Evolutionary conservation across 2,329 filamentous ascomycete genomes (phyloP).

Genomic region (Xylaria sp.): DNA sequence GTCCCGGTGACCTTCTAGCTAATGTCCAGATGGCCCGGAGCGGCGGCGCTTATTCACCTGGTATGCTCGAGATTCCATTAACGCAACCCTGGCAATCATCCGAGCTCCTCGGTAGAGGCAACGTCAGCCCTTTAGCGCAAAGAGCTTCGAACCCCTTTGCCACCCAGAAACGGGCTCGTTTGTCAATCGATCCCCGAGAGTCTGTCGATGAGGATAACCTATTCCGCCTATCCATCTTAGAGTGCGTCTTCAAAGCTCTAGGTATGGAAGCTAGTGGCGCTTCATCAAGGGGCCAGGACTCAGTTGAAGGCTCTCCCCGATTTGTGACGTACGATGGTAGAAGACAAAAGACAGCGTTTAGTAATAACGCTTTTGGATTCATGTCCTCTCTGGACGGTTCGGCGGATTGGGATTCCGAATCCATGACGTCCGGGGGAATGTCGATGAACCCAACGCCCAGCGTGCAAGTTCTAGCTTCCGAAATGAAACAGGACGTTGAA

Average conservation of each 20-base stretch:
- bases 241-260: slow-evolving; percentile 95
- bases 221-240: slow-evolving; percentile 89
- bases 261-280: slow-evolving; percentile 79
- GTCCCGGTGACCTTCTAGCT: slow-evolving; percentile 81
- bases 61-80: slow-evolving; percentile 46
- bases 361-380: slow-evolving; percentile 86
- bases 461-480: slow-evolving; percentile 74
- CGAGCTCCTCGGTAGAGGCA: slow-evolving; percentile 52
- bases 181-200: slow-evolving; percentile 76
- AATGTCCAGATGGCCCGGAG: slow-evolving; percentile 78
- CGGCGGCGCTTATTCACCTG: slow-evolving; percentile 59
- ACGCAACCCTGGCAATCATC: slow-evolving; percentile 45
- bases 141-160: slow-evolving; percentile 67
- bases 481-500: slow-evolving; percentile 91
- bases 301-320: slow-evolving; percentile 85
- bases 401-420: slow-evolving; percentile 86
- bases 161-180: slow-evolving; percentile 61
- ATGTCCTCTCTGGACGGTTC: slow-evolving; percentile 86
- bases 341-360: slow-evolving; percentile 81
- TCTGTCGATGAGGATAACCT: slow-evolving; percentile 87
- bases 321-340: slow-evolving; percentile 85
- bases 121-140: slow-evolving; percentile 60
- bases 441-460: slow-evolving; percentile 71
- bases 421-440: slow-evolving; percentile 77
- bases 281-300: slow-evolving; percentile 73